Evolutionary conservation across 371 early-diverging fungal genomes (phyloP).

Genomic region (Haplosporangium sp.): DNA sequence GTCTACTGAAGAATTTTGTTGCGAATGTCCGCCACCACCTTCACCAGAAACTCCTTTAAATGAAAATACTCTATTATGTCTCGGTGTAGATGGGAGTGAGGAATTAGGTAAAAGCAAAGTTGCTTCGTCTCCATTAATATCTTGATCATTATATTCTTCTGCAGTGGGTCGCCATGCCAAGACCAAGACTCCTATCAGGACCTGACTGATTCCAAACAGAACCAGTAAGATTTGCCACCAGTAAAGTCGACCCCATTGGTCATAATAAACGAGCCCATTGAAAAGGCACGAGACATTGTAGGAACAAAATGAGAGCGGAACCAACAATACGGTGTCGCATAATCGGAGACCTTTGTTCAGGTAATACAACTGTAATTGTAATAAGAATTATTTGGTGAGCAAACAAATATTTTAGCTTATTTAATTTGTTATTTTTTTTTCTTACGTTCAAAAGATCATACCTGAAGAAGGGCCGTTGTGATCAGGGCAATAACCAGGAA

Average conservation of each 20-base stretch:
- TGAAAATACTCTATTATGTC: conserved; percentile 39
- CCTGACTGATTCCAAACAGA: conserved; percentile 73
- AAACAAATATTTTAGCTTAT: neutral
- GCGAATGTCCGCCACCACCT: conserved; percentile 9
- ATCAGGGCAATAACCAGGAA: conserved; percentile 74
- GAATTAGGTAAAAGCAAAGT: conserved; percentile 39
- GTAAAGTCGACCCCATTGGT: conserved; percentile 76
- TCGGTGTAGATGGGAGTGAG: conserved; percentile 37
- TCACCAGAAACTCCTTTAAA: conserved; percentile 35
- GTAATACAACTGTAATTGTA: conserved; percentile 72
- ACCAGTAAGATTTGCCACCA: conserved; percentile 76
- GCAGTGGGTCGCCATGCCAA: conserved; percentile 66
- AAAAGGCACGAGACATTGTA: conserved; percentile 83
- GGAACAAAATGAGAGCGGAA: conserved; percentile 84
- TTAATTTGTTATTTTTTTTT: neutral
- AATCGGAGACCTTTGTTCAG: conserved; percentile 80
- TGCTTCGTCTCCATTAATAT: conserved; percentile 30
- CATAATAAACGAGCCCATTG: conserved; percentile 85
- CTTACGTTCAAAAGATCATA: conserved; percentile 31
- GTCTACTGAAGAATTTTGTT: conserved; percentile 34
- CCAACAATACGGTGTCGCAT: conserved; percentile 82
- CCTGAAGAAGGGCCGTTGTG: conserved; percentile 77
- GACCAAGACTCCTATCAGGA: conserved; percentile 75
- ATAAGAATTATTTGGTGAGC: conserved; percentile 18
- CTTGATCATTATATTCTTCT: conserved; percentile 21